phyloP scores from a whole-genome alignment of 371 early-diverging fungal species.

The Dinochytrium kinnereticum region DNA sequence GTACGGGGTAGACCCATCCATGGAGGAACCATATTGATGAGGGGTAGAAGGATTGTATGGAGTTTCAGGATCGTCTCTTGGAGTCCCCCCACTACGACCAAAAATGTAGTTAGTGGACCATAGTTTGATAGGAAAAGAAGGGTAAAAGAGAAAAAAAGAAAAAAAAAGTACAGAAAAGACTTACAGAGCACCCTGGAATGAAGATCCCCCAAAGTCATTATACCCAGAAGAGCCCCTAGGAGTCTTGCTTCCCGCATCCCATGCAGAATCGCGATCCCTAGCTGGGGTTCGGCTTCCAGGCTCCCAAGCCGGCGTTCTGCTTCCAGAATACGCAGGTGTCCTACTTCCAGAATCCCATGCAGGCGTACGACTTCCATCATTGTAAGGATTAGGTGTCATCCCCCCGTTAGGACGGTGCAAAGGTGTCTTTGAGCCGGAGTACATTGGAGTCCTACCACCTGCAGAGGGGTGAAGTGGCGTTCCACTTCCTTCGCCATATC shows the following conservation, averaged over 20 bases:
- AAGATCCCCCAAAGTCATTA: not conserved
- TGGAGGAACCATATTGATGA: conserved; percentile 19
- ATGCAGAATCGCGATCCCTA: conserved; percentile 21
- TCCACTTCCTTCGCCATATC: conserved; percentile 32
- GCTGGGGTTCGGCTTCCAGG: conserved; percentile 49
- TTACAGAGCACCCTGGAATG: conserved; percentile 18
- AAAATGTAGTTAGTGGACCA: not conserved
- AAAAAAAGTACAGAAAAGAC: not conserved
- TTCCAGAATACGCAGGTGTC: conserved; percentile 59
- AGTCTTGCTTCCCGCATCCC: conserved; percentile 48
- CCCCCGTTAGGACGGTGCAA: conserved; percentile 48
- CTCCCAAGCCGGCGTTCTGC: conserved; percentile 44
- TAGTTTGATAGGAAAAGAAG: not conserved
- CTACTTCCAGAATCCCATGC: conserved; percentile 75
- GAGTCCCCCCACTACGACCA: conserved; percentile 2
- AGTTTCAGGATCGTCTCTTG: conserved; percentile 30
- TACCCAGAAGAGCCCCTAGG: conserved; percentile 29
- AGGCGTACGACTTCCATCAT: conserved; percentile 70
- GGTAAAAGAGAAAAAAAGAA: not conserved
- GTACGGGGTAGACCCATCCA: conserved; percentile 26
- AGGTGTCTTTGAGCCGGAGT: conserved; percentile 70
- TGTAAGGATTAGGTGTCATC: conserved; percentile 62
- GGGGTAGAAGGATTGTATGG: conserved; percentile 42
- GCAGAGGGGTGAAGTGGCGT: conserved; percentile 42
- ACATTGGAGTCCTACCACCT: conserved; percentile 75